Conservation (phyloP, 139 green algal species). For the Chlamydomonas sp. region DNA sequence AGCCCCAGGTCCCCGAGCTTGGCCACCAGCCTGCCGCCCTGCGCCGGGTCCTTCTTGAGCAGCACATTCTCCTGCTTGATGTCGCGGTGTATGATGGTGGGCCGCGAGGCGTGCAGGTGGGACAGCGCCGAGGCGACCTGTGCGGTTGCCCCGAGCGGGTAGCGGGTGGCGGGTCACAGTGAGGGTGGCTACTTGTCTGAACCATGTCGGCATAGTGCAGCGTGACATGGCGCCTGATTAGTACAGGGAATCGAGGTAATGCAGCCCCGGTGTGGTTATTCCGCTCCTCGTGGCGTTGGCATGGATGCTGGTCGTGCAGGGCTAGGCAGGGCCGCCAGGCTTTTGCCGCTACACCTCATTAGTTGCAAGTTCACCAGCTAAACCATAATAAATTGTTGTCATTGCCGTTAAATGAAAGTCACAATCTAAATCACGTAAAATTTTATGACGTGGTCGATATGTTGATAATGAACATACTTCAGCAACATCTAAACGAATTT, state of each 20-base stretch:
- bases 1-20: constrained; percentile 17
- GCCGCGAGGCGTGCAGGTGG: neutral
- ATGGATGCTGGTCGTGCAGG: too few species aligned
- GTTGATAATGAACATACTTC: neutral
- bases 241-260: too few species aligned
- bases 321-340: too few species aligned
- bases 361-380: neutral
- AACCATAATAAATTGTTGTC: neutral
- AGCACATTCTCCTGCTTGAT: constrained; percentile 18
- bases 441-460: neutral
- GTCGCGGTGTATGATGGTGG: constrained; percentile 4
- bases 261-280: too few species aligned
- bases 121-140: neutral
- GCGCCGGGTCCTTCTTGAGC: neutral
- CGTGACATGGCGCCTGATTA: too few species aligned
- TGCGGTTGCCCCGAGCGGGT: too few species aligned
- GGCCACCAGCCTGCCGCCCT: neutral
- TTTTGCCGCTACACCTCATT: neutral
- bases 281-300: too few species aligned
- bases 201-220: too few species aligned
- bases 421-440: neutral
- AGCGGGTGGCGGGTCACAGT: too few species aligned
- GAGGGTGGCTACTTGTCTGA: too few species aligned
- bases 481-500: neutral
- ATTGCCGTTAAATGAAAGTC: neutral